These are phyloP conservation scores for Phytopythium delawarense DNA, from an alignment of 352 stramenopile genomes.

Conservation along the genomic window DNA sequence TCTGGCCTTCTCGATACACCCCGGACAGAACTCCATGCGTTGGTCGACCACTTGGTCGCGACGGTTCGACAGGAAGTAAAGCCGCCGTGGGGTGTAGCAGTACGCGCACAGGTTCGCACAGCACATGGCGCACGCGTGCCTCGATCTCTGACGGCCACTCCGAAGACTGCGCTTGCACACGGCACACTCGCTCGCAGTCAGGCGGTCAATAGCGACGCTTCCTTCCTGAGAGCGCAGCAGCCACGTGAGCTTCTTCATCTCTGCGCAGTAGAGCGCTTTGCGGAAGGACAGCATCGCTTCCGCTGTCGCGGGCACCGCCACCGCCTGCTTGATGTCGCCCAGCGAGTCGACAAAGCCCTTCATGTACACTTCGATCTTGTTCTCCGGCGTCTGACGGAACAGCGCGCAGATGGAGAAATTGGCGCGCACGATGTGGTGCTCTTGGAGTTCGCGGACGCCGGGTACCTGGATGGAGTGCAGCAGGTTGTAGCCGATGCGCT, in stretches of 20 bases:
- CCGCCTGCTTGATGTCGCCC: conserved; percentile 6
- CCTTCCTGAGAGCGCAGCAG: neutral
- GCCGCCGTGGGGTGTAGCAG: conserved; percentile 17
- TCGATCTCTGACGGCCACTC: neutral
- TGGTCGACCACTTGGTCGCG: conserved; percentile 16
- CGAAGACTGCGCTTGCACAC: neutral
- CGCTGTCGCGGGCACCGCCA: conserved; percentile 1
- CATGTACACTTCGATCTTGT: conserved; percentile 11
- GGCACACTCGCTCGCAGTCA: neutral
- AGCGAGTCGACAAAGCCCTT: conserved; percentile 9
- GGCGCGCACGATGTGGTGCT: conserved; percentile 15
- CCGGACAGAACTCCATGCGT: conserved; percentile 17
- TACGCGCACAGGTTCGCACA: conserved; percentile 21
- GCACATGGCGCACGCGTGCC: conserved; percentile 23
- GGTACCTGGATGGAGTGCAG: conserved; percentile 21
- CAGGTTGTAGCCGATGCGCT: conserved; percentile 22
- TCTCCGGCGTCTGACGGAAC: conserved; percentile 4
- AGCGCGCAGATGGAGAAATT: conserved; percentile 17
- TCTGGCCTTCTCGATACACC: conserved; percentile 19
- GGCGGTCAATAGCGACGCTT: neutral
- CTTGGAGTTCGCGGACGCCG: conserved; percentile 5
- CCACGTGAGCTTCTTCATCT: conserved; percentile 14
- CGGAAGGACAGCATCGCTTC: conserved; percentile 8
- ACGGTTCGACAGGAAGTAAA: conserved; percentile 19
- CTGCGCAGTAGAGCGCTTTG: conserved; percentile 6